A percentile compares a stretch with the other conserved stretches of the same genome.
These are phyloP conservation scores for Gastrolobium bilobum DNA, from an alignment of 306 rosid species.

Conservation along the genomic window DNA sequence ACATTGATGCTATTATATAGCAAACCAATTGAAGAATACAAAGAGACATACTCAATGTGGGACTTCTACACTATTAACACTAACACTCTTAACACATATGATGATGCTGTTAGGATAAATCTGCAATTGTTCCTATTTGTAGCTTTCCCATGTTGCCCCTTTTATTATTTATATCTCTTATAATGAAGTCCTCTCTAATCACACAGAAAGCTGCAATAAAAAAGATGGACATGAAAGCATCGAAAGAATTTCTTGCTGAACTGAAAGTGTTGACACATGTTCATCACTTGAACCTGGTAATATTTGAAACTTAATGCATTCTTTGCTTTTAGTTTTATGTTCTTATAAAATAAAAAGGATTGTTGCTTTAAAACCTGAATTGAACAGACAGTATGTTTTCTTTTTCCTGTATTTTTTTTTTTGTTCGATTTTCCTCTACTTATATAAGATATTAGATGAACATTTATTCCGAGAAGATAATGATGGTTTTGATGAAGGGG, in stretches of 20 bases:
- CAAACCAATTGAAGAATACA: too few relatives aligned
- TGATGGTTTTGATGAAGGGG: too few relatives aligned
- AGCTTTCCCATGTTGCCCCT: slow-evolving; percentile 13
- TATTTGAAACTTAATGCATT: slow-evolving; percentile 9
- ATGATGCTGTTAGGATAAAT: not conserved
- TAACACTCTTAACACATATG: too few relatives aligned
- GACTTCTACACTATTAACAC: too few relatives aligned
- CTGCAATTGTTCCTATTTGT: not conserved
- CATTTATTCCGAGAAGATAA: too few relatives aligned
- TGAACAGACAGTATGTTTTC: not conserved
- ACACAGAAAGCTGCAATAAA: slow-evolving; percentile 89
- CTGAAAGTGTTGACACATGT: slow-evolving; percentile 83
- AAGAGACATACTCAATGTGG: too few relatives aligned
- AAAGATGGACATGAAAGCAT: slow-evolving; percentile 89
- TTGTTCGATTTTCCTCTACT: too few relatives aligned
- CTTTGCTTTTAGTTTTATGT: not conserved
- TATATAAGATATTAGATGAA: too few relatives aligned
- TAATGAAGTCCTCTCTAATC: slow-evolving; percentile 22
- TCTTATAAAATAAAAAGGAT: not conserved
- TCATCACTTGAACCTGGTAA: slow-evolving; percentile 96
- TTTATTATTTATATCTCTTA: slow-evolving; percentile 18
- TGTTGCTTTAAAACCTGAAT: slow-evolving; percentile 1
- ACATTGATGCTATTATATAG: too few relatives aligned
- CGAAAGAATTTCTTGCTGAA: slow-evolving; percentile 90
- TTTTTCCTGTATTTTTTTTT: too few relatives aligned